These are phyloP conservation scores for Entamoeba invadens DNA, from an alignment of 208 protist species.

Conservation along the genomic window DNA sequence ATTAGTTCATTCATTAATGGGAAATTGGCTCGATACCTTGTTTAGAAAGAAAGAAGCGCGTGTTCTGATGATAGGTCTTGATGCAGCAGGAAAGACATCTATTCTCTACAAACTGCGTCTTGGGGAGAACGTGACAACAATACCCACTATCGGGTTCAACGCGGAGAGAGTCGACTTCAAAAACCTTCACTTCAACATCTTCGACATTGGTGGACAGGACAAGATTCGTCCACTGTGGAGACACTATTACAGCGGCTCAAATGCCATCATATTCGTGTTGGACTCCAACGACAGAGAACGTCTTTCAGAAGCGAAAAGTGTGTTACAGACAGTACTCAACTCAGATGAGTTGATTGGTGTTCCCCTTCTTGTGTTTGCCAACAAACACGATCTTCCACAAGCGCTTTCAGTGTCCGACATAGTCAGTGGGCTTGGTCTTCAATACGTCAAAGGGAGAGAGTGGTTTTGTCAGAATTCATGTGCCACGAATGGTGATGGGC, in stretches of 20 bases:
- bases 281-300: constrained; percentile 58
- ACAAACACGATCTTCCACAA: not conserved
- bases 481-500: not conserved
- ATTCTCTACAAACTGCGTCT: constrained; percentile 38
- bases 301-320: constrained; percentile 63
- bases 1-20: too few species aligned
- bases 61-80: not conserved
- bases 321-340: constrained; percentile 73
- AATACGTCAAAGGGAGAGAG: not conserved
- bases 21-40: not conserved
- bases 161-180: constrained; percentile 22
- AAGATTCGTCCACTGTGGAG: constrained; percentile 85
- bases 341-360: not conserved
- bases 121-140: constrained; percentile 32
- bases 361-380: not conserved
- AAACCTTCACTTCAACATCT: constrained; percentile 59
- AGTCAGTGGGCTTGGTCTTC: not conserved
- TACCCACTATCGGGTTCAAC: constrained; percentile 48
- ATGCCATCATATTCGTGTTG: constrained; percentile 71
- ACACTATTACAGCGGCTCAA: constrained; percentile 74
- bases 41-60: not conserved
- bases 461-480: not conserved
- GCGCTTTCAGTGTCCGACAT: not conserved
- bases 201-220: constrained; percentile 98
- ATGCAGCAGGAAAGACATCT: constrained; percentile 43